phyloP scores from a whole-genome alignment of 176 grass and related monocot genomes.

The Triticum timopheevii region DNA sequence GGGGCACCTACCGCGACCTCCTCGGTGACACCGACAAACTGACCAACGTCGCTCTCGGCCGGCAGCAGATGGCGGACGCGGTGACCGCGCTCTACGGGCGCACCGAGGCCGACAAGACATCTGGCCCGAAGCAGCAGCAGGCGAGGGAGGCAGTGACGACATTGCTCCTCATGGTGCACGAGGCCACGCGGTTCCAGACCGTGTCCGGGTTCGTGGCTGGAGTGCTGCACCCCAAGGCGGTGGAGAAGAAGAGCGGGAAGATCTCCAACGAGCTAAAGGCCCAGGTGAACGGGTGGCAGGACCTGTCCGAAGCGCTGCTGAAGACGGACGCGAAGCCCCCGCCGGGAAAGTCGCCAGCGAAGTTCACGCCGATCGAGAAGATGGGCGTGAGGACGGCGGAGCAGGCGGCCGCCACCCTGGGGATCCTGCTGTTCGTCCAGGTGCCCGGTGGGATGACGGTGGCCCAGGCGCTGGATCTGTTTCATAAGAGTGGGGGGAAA shows the following conservation, averaged over 20 bases:
- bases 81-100: background rate
- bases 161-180: background rate
- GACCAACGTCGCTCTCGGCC: background rate
- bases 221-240: background rate
- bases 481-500: background rate
- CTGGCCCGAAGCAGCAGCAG: background rate
- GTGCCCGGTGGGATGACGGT: background rate
- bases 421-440: conserved; percentile 22
- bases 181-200: background rate
- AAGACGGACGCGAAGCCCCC: background rate
- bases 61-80: background rate
- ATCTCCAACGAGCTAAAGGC: background rate
- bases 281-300: conserved; percentile 27
- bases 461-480: background rate
- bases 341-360: background rate
- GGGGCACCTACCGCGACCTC: background rate
- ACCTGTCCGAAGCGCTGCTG: background rate
- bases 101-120: background rate
- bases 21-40: background rate
- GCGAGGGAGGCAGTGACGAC: background rate
- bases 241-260: background rate
- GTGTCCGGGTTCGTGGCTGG: background rate
- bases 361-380: background rate
- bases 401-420: background rate
- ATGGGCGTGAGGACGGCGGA: background rate